phyloP scores from a whole-genome alignment of 2,329 filamentous ascomycete genomes.

The Boeremia exigua region DNA sequence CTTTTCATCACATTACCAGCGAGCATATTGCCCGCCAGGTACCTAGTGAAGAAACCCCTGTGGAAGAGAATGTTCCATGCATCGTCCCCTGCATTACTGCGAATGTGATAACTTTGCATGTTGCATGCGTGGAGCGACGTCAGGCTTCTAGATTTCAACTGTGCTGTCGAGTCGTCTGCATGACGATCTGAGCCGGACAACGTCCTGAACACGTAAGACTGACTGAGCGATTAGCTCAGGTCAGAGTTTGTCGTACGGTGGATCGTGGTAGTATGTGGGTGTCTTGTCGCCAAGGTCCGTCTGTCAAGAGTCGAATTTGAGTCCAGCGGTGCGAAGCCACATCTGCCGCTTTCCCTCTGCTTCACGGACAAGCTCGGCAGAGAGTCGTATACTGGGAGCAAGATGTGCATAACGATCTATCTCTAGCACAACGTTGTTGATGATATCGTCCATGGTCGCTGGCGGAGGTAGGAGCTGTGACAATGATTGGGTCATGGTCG shows the following conservation, averaged over 20 bases:
- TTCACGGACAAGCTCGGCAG: slow-evolving; percentile 81
- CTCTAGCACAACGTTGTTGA: slow-evolving; percentile 77
- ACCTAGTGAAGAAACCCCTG: neutral
- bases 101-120: neutral
- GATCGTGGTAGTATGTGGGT: neutral
- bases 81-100: neutral
- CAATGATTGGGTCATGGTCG: slow-evolving; percentile 78
- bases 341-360: slow-evolving; percentile 73
- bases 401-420: slow-evolving; percentile 76
- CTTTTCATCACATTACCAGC: neutral
- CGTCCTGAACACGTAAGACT: neutral
- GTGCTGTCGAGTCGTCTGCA: neutral
- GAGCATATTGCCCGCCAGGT: neutral
- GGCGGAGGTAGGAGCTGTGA: slow-evolving; percentile 66
- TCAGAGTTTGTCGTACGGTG: neutral
- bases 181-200: neutral
- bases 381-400: slow-evolving; percentile 75
- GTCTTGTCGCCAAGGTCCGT: neutral
- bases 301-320: slow-evolving; percentile 44
- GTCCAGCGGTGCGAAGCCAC: slow-evolving; percentile 55
- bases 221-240: neutral
- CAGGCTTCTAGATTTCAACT: neutral
- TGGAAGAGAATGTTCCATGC: slow-evolving; percentile 5
- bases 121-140: neutral
- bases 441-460: slow-evolving; percentile 72